Base-by-base conservation (phyloP, 2,329 filamentous ascomycete species). In the Curvularia lunata region DNA sequence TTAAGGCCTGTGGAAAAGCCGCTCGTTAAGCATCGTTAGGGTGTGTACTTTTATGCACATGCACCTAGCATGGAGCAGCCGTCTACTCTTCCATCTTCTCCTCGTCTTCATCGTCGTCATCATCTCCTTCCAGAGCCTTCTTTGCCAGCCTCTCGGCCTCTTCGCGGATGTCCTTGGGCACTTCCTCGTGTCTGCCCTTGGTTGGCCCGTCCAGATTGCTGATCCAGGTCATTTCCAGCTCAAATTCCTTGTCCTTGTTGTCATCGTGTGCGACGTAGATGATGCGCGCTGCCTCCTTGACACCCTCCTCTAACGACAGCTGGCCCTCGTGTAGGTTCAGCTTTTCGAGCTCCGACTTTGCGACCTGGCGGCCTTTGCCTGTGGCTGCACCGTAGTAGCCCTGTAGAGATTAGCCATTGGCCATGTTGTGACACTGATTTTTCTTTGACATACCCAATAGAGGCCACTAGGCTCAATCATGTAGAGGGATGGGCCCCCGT, bases 241-340 rank as follows among this genome's bases (percentile, higher is more conserved):
- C 95, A 74, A 98, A 99, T 66, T 98, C 95, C 84, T 99, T 99
- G 81, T 98, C 95, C 83, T 98, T 98, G 84, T 94, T 98, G 79
- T 99, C 95, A 78, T 98, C 95, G 77, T 99, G 95, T 48, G 94
- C 93, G 59, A 97, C 87, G 78, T 97, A 96, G 80, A 99, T 98
- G 80, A 99, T 99, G 61, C 92, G 85, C 55, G 95, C 95, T 32
- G 95, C 95, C 83, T 98, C 91, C 84, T 96, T 97, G 73, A 99
- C 91, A 49, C 90, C 95, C 74, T 98, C 88, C 74, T 90, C 83
- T 58, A 99, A 83, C 61, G 89, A 91, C 53, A 98, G 85, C 48
- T 85, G 89, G 54, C 87, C 90, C 10, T 88, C 88, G 52, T 87
- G 84, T 57, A 99, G 86, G 77, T 98, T 92, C 58, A 99, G 85